These are phyloP conservation scores for Wallacemonas sp. DNA, from an alignment of 208 protist species.

Conservation along the genomic window DNA sequence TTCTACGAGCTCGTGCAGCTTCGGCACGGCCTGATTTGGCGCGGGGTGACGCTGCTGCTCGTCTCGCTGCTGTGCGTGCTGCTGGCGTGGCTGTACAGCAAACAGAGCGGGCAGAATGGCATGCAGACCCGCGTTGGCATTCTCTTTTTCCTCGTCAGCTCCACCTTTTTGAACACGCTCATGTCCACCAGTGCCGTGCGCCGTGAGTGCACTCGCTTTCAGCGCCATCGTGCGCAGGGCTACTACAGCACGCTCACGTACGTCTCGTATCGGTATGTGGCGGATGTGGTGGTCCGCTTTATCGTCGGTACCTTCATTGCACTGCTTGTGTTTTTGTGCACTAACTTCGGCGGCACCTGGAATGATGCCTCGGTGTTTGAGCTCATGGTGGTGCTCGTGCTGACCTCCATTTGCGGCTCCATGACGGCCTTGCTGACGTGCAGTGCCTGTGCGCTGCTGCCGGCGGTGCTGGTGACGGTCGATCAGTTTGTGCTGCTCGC, in stretches of 20 bases:
- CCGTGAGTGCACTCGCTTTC: slow-evolving; percentile 53
- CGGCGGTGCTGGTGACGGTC: slow-evolving; percentile 21
- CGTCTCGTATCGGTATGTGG: slow-evolving; percentile 39
- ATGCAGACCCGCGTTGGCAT: slow-evolving; percentile 74
- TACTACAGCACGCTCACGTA: slow-evolving; percentile 61
- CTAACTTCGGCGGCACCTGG: slow-evolving; percentile 61
- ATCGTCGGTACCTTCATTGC: slow-evolving; percentile 39
- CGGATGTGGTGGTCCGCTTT: slow-evolving; percentile 39
- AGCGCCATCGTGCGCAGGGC: slow-evolving; percentile 47
- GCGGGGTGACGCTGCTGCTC: slow-evolving; percentile 22
- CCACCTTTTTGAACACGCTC: slow-evolving; percentile 57
- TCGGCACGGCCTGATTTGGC: slow-evolving; percentile 37
- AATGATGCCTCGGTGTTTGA: slow-evolving; percentile 45
- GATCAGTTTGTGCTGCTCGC: slow-evolving; percentile 45
- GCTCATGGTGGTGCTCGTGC: slow-evolving; percentile 50
- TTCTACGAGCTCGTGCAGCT: slow-evolving; percentile 51
- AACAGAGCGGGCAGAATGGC: slow-evolving; percentile 46
- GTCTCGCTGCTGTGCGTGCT: slow-evolving; percentile 32
- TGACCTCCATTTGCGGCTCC: slow-evolving; percentile 55
- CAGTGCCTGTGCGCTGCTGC: slow-evolving; percentile 24
- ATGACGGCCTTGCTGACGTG: slow-evolving; percentile 53
- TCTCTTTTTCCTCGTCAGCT: slow-evolving; percentile 68
- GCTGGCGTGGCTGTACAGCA: slow-evolving; percentile 54
- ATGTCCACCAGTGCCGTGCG: slow-evolving; percentile 46
- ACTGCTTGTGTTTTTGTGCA: slow-evolving; percentile 40